phyloP scores from a whole-genome alignment of 2,329 filamentous ascomycete species.

The Teratosphaeria zuluensis region DNA sequence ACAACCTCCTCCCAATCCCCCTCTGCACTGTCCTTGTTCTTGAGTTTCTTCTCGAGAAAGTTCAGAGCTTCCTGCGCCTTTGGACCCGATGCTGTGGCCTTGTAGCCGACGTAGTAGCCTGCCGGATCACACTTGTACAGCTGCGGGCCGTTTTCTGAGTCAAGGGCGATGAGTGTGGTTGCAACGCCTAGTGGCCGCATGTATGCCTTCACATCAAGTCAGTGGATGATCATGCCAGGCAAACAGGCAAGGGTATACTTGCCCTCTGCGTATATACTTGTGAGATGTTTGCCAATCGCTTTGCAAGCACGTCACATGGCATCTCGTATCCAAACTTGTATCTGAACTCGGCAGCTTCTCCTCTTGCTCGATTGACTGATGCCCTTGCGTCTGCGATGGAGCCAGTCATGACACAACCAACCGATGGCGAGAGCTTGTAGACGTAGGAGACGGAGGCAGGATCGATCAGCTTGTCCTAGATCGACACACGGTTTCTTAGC shows the following conservation, averaged over 20 bases:
- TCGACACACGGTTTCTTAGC: conserved; percentile 7
- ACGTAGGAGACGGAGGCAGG: conserved; percentile 94
- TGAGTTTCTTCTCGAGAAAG: conserved; percentile 98
- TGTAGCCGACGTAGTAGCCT: conserved; percentile 97
- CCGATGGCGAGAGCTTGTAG: conserved; percentile 90
- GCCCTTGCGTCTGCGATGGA: conserved; percentile 96
- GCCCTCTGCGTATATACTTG: conserved; percentile 98
- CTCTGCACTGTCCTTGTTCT: conserved; percentile 92
- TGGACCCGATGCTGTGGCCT: conserved; percentile 90
- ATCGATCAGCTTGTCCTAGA: conserved; percentile 96
- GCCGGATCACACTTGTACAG: conserved; percentile 98
- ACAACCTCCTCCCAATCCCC: conserved; percentile 96
- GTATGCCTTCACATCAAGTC: conserved; percentile 57
- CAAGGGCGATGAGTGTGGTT: conserved; percentile 87
- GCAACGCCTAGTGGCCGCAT: conserved; percentile 97
- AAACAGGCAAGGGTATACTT: conserved; percentile 23
- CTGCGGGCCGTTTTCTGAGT: conserved; percentile 84
- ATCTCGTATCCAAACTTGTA: conserved; percentile 99
- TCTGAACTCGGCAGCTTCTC: conserved; percentile 92
- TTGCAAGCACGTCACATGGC: conserved; percentile 93
- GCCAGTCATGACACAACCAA: conserved; percentile 96
- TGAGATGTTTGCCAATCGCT: conserved; percentile 96
- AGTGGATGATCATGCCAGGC: conserved; percentile 11
- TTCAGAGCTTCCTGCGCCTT: conserved; percentile 99
- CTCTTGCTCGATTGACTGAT: conserved; percentile 82